Conservation (phyloP, 306 rosid genomes). For the Aeschynomene evenia region DNA sequence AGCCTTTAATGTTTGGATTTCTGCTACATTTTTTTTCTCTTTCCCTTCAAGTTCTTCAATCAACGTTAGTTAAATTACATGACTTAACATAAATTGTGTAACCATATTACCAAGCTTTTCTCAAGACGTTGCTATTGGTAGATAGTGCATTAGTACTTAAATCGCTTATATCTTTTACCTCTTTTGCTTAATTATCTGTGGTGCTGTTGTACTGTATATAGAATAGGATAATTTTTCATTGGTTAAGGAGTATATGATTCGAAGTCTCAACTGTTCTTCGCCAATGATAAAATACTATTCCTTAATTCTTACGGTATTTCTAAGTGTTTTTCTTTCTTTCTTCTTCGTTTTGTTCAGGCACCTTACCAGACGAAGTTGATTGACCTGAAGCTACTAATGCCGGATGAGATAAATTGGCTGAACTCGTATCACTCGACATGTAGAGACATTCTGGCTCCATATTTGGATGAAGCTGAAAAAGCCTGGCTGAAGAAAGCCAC, state of each 20-base stretch:
- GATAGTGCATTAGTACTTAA: neutral
- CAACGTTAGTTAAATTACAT: slow-evolving; percentile 7
- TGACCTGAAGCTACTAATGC: slow-evolving; percentile 56
- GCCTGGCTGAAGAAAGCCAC: slow-evolving; percentile 91
- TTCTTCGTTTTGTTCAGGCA: slow-evolving; percentile 67
- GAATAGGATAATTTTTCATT: neutral
- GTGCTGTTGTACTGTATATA: neutral
- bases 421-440: slow-evolving; percentile 81
- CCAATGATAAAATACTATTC: neutral
- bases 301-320: neutral
- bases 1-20: neutral
- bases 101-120: neutral
- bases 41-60: neutral
- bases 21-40: neutral
- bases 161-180: neutral
- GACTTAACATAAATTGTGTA: neutral
- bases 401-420: slow-evolving; percentile 81
- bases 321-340: slow-evolving; percentile 7
- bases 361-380: slow-evolving; percentile 89
- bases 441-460: slow-evolving; percentile 64
- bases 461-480: slow-evolving; percentile 67
- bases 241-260: neutral
- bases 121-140: neutral
- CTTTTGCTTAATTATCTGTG: neutral
- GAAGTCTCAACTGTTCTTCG: neutral